Percentiles rank a stretch among this genome's conserved stretches.
Evolutionary conservation across 2,329 filamentous ascomycete species (phyloP).

Genomic region (Plenodomus lindquistii): DNA sequence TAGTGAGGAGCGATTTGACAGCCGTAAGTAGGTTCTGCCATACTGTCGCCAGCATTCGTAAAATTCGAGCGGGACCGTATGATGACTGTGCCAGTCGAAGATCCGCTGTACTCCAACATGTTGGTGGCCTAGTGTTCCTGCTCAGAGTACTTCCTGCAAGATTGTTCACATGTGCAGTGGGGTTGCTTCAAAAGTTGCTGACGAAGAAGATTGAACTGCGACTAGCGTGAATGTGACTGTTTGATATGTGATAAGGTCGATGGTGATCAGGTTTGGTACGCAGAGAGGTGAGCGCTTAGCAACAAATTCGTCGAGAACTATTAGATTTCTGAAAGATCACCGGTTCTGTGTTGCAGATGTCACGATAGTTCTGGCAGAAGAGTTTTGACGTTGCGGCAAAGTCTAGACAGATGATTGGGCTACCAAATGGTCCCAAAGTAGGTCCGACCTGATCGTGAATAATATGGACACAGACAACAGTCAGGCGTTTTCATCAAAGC

Average conservation of each 20-base stretch:
- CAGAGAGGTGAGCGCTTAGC: background rate
- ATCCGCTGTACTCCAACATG: background rate
- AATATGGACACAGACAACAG: no score
- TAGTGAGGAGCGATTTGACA: slow-evolving; percentile 35
- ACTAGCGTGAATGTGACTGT: background rate
- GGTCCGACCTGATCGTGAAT: no score
- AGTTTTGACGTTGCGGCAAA: background rate
- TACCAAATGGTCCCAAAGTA: background rate
- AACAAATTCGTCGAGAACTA: background rate
- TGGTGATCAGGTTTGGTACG: no score
- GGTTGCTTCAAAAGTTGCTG: background rate
- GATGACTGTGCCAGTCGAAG: background rate
- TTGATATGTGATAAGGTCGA: background rate
- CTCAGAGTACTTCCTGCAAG: background rate
- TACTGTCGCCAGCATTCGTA: slow-evolving; percentile 2
- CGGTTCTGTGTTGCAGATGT: no score
- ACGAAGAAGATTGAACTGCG: background rate
- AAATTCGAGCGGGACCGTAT: background rate
- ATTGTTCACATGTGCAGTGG: background rate
- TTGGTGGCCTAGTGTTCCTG: background rate
- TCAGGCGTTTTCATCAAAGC: no score
- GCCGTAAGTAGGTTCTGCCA: slow-evolving; percentile 23
- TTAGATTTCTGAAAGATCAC: no score
- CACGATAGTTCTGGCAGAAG: background rate
- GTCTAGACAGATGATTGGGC: no score